Conservation (phyloP, 2,329 filamentous ascomycete species). For the Sporothrix humicola region DNA sequence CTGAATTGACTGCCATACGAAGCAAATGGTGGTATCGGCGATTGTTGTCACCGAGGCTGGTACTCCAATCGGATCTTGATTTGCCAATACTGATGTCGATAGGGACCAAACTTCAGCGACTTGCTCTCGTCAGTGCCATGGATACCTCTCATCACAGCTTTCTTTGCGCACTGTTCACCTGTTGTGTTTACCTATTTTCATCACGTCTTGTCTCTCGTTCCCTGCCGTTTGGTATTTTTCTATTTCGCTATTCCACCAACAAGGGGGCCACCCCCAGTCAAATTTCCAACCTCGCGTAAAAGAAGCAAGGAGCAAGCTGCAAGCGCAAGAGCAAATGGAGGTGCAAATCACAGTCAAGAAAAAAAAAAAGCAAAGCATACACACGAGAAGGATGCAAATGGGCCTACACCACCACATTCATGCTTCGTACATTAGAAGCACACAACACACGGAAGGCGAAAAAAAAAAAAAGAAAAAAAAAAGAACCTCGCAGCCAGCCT, state of each 20-base stretch:
- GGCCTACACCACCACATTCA: too few species aligned
- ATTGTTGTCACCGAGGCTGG: neutral
- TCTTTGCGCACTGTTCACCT: neutral
- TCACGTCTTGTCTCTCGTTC: neutral
- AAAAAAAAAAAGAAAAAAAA: slow-evolving; percentile 17
- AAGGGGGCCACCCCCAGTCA: slow-evolving; percentile 10
- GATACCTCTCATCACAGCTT: too few species aligned
- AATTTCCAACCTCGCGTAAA: slow-evolving; percentile 11
- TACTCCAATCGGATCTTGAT: neutral
- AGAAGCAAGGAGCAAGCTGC: neutral
- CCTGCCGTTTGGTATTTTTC: neutral
- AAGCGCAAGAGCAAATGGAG: neutral
- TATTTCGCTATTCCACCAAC: neutral
- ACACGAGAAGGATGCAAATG: neutral
- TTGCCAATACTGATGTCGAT: neutral
- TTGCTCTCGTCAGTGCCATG: too few species aligned
- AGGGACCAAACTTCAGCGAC: neutral
- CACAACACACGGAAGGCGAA: neutral
- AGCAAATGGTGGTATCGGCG: neutral
- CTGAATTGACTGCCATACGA: neutral
- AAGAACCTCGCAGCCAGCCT: slow-evolving; percentile 6
- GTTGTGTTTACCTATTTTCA: neutral
- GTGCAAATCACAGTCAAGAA: neutral
- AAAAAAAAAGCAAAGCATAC: slow-evolving; percentile 15
- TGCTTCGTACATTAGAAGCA: neutral